Base-by-base conservation (phyloP, 1,284 basidiomycete genomes). In the Coniferiporia weirii region DNA sequence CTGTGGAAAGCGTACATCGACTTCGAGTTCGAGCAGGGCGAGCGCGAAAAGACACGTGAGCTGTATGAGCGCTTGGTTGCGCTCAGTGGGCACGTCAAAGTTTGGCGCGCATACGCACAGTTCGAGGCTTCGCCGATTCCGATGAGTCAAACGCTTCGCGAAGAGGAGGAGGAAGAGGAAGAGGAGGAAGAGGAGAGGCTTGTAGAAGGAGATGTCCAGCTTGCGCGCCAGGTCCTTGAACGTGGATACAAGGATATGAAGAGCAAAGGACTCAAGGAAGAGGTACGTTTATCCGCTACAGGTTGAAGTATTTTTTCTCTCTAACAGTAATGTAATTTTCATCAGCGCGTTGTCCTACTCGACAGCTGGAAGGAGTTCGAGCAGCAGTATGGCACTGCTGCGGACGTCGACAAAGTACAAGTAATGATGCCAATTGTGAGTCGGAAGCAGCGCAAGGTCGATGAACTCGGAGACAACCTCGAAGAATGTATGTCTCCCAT, bases 1-100 rank as follows among this genome's bases (percentile, higher is more conserved):
- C 81, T 98, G n/a, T 96, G 94, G 94, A 95, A 95, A 70, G 92
- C 93, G 3, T 99, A 95, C 73, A 94, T 99, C 75, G 96, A 99
- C 74, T 94, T 95, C 66, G 94, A 96, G 73, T 89, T 93, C 65
- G 93, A 95, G 64, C 94, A 97, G 72, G 91, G 94, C 64, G 94
- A 98, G 68, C 85, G 94, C 59, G 91, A 91, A 63, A 82, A 84
- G 38, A 90, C 92, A 1, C 80, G 95, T 34, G 79, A 80, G n/a
- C 72, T 99, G 56, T 99, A 97, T 72, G 95, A 98, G 75, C 83
- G 95, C 27, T 81, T 99, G 17, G 78, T 98, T 54, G 78, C 83
- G 49, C 79, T 91, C 57, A 97, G 94, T 62, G 92, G 93, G 0
- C 96, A 99, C 71, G 93, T 95, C 73, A 99, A 99, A 75, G 88